Conservation (phyloP, 805 yeast species). For the Candida insectalens region DNA sequence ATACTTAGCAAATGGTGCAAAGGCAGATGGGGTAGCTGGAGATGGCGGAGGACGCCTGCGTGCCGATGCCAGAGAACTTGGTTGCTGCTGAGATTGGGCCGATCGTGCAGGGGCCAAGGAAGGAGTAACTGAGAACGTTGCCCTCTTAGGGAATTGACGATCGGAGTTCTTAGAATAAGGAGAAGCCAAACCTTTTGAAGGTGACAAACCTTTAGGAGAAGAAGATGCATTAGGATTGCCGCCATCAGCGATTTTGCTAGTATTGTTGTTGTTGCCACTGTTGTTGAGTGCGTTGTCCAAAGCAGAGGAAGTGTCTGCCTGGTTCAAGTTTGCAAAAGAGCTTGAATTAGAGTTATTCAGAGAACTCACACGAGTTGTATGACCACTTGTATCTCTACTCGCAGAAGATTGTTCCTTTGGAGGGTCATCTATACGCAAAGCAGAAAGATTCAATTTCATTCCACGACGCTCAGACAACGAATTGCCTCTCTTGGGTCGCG, state of each 20-base stretch:
- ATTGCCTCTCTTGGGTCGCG: conserved; percentile 27
- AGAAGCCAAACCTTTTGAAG: background rate
- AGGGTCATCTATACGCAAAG: conserved; percentile 5
- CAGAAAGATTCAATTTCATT: conserved; percentile 34
- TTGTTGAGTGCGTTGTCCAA: background rate
- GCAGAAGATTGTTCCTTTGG: background rate
- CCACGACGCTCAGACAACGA: conserved; percentile 47
- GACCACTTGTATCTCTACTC: background rate
- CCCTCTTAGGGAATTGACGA: too few species aligned
- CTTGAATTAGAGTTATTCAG: background rate
- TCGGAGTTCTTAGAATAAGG: too few species aligned
- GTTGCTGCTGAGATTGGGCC: background rate
- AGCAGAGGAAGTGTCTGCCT: too few species aligned
- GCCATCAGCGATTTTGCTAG: background rate
- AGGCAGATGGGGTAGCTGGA: conserved; percentile 16
- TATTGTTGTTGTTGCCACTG: background rate
- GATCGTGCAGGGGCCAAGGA: background rate
- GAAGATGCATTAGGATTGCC: background rate
- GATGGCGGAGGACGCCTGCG: too few species aligned
- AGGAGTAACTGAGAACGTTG: too few species aligned
- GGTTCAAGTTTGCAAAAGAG: too few species aligned
- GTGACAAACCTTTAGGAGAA: background rate
- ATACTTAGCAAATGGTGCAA: conserved; percentile 78
- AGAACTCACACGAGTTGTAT: background rate
- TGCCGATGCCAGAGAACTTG: background rate